Evolutionary conservation across 768 basidiomycete genomes (phyloP), one percentile per base, ranked within the genome.

Genomic region (Royoungia palumana): DNA sequence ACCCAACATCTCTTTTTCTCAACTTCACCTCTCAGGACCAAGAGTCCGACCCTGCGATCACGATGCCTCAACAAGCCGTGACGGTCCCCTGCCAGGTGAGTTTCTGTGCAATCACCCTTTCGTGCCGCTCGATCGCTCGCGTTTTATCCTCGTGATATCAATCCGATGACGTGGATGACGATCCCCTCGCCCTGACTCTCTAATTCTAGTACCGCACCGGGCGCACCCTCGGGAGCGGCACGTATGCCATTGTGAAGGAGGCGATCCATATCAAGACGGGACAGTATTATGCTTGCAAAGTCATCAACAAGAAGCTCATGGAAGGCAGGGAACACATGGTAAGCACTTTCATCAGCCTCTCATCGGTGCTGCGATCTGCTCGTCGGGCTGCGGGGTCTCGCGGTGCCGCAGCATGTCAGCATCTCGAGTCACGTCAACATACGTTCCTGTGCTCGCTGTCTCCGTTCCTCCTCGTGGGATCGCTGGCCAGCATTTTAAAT

Each of bases 231-330:
- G 90, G 89, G 21, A 93, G 88, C 62, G 94, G 94, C 41, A 96
- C 94, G 36, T 97, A 96, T 63, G 91, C 91, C 51, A 91, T 94
- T 66, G 91, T 93, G 41, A 93, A 92, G 71, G 93, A 96, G 74
- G 94, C 94, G 38, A 89, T 94, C 21, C 92, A 95, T 63, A 85
- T 95, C 73, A 85, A 87, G 73, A 92, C 93, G 1, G 83, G 83
- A 19, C 81, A 96, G 68, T 95, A 94, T 72, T 98, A 87, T 75
- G 96, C 95, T 19, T 97, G 94, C 81, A 99, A 99, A 71, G 96
- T 98, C 62, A 94, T 97, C 73, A 97, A 95, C 83, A 98, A 98
- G 79, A 93, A 94, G 63, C 82, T 96, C 50, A 96, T 96, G 94
- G 89, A 95, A 66, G 95, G 95, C 5, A 78, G 95, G 55, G 95